Evolutionary conservation across 768 basidiomycete species (phyloP).

Genomic region (Tephrocybe sp.): DNA sequence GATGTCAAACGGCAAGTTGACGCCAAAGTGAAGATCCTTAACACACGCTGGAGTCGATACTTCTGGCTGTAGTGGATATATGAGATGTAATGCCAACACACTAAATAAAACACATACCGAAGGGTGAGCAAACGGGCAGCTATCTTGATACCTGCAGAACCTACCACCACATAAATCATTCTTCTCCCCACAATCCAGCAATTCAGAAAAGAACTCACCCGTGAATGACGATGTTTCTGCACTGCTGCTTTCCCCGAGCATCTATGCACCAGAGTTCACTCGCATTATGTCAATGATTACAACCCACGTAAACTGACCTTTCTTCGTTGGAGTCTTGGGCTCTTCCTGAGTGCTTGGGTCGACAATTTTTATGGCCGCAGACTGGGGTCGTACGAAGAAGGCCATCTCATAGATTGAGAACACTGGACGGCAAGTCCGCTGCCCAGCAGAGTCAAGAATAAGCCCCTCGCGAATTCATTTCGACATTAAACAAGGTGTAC

Average conservation of each 20-base stretch:
- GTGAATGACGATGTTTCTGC: conserved; percentile 89
- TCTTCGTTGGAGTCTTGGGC: conserved; percentile 44
- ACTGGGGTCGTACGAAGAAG: conserved; percentile 67
- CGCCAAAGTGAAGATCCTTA: not conserved
- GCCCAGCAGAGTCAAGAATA: conserved; percentile 19
- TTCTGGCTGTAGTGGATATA: conserved; percentile 21
- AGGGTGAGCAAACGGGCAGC: conserved; percentile 83
- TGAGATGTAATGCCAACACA: not conserved
- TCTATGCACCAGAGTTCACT: conserved; percentile 37
- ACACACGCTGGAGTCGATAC: conserved; percentile 29
- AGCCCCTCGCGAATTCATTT: conserved; percentile 2
- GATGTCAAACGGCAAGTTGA: not conserved
- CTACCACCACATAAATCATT: conserved; percentile 34
- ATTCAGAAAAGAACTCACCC: conserved; percentile 51
- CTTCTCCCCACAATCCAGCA: not conserved
- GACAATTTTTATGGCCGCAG: conserved; percentile 71
- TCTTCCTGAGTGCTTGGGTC: conserved; percentile 52
- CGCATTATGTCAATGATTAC: not conserved
- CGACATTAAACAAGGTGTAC: conserved; percentile 7
- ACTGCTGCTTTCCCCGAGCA: conserved; percentile 64
- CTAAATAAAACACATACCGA: conserved; percentile 43
- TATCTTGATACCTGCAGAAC: conserved; percentile 82
- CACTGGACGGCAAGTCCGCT: conserved; percentile 18
- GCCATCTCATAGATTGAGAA: conserved; percentile 47
- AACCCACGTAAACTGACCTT: conserved; percentile 45